phyloP scores from a whole-genome alignment of 2,329 filamentous ascomycete species.

The Fusarium sp. region DNA sequence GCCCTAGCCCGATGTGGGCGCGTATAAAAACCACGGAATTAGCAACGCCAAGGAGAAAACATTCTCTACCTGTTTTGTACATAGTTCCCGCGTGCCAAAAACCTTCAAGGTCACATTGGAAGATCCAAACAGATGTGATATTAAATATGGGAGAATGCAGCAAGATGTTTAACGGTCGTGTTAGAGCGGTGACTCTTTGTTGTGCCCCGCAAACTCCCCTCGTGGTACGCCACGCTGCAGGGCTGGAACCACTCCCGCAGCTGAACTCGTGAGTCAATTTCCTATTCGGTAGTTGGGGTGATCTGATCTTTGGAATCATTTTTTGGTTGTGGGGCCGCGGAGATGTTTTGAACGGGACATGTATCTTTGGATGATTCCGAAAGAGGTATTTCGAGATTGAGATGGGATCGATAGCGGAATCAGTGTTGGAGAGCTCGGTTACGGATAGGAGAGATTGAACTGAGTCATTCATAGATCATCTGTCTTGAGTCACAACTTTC shows the following conservation, averaged over 20 bases:
- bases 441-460: background rate
- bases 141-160: background rate
- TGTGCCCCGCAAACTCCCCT: background rate
- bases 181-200: background rate
- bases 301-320: constrained; percentile 39
- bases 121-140: background rate
- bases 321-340: constrained; percentile 31
- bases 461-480: background rate
- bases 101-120: background rate
- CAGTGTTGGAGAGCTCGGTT: background rate
- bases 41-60: constrained; percentile 2
- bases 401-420: background rate
- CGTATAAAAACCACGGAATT: constrained; percentile 10
- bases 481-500: background rate
- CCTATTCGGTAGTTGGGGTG: constrained; percentile 9
- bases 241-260: constrained; percentile 11
- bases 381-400: background rate
- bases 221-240: background rate
- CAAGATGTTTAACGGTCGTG: background rate
- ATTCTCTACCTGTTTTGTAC: background rate
- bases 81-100: background rate
- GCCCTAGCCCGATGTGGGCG: constrained; percentile 16
- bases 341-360: constrained; percentile 6
- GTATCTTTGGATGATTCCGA: background rate
- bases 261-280: constrained; percentile 8